Conservation (phyloP, 441 rosid genomes). For the Croton setiger region DNA sequence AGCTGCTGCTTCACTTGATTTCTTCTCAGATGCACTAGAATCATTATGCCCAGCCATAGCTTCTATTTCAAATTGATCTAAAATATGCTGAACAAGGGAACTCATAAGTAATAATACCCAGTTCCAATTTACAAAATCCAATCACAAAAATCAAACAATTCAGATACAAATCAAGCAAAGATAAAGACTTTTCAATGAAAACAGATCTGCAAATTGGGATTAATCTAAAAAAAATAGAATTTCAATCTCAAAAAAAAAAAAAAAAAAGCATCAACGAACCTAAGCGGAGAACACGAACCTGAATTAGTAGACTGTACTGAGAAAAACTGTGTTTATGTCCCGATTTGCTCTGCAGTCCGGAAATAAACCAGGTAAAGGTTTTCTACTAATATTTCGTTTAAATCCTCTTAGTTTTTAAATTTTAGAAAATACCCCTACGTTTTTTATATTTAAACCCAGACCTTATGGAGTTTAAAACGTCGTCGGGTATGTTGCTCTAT, state of each 20-base stretch:
- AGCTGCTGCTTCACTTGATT: conserved; percentile 44
- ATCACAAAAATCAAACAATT: background rate
- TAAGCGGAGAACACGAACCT: conserved; percentile 11
- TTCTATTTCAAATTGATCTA: conserved; percentile 7
- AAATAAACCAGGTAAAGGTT: background rate
- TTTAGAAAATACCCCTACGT: background rate
- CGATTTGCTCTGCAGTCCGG: background rate
- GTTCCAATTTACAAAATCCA: background rate
- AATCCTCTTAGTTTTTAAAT: background rate
- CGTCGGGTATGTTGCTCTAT: background rate
- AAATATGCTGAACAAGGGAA: conserved; percentile 6
- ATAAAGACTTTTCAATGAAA: background rate
- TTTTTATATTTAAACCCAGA: background rate
- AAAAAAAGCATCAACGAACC: background rate
- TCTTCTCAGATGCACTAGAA: conserved; percentile 56
- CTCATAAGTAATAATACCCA: background rate
- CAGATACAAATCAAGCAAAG: background rate
- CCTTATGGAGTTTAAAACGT: background rate
- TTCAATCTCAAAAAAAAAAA: background rate
- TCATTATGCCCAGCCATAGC: conserved; percentile 52
- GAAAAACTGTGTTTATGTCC: background rate
- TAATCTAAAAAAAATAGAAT: conserved; percentile 3
- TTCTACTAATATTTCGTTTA: background rate
- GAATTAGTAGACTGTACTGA: background rate
- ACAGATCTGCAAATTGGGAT: conserved; percentile 11